Percentiles rank a stretch among this genome's conserved stretches.
Evolutionary conservation across 163 green algal species (phyloP).

Genomic region (Chlorella variabilis): DNA sequence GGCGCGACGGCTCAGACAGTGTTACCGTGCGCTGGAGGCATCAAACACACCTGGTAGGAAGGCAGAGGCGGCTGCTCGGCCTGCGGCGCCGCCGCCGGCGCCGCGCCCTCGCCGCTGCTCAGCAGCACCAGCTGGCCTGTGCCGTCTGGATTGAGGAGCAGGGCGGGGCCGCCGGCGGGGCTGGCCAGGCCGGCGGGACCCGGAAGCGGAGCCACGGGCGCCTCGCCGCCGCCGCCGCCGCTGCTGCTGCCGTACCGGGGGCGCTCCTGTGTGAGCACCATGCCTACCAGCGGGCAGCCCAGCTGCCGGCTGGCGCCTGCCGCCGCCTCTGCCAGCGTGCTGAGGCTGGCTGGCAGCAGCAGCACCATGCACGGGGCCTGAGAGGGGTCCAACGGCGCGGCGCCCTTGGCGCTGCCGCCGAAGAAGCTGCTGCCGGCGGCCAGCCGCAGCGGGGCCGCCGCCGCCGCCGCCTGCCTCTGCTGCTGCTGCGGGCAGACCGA

Average conservation of each 20-base stretch:
- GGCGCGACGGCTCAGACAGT: too few species aligned
- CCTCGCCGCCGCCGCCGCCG: neutral
- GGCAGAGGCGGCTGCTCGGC: neutral
- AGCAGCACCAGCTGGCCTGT: conserved; percentile 17
- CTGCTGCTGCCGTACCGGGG: neutral
- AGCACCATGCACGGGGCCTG: too few species aligned
- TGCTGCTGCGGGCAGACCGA: neutral
- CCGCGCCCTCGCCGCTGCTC: neutral
- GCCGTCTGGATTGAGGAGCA: conserved; percentile 15
- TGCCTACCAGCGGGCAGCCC: neutral
- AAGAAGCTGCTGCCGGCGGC: neutral
- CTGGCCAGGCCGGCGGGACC: neutral
- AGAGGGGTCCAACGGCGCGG: too few species aligned
- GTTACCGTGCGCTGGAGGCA: too few species aligned
- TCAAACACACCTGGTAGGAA: conserved; percentile 11
- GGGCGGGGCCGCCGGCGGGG: neutral
- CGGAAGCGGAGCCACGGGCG: too few species aligned
- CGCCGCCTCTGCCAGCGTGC: neutral
- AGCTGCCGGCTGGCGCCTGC: neutral
- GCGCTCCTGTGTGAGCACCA: neutral
- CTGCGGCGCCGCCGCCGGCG: neutral
- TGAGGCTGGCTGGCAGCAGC: neutral
- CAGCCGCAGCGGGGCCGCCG: too few species aligned
- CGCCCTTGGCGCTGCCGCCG: too few species aligned
- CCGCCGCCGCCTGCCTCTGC: neutral